These are phyloP conservation scores for Raphanus sativus DNA, from an alignment of 345 rosid species.

Conservation along the genomic window DNA sequence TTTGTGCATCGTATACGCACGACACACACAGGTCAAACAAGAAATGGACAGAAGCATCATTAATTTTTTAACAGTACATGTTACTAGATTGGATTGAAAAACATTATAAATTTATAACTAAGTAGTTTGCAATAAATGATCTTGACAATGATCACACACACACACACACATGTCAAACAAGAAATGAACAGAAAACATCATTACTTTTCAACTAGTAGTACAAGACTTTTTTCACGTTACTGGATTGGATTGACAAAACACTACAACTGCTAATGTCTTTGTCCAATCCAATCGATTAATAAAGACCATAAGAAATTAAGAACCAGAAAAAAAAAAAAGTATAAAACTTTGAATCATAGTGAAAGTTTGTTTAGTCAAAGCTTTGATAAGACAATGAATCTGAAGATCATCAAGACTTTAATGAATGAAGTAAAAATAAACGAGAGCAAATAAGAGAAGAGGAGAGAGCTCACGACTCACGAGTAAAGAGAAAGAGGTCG, in stretches of 20 bases:
- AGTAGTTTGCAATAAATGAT: conserved; percentile 5
- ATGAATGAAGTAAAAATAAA: neutral
- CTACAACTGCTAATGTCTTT: neutral
- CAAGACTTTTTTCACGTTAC: neutral
- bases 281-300: neutral
- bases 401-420: conserved; percentile 19
- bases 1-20: too few species aligned
- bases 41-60: too few species aligned
- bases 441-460: conserved; percentile 7
- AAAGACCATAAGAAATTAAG: neutral
- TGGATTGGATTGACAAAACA: neutral
- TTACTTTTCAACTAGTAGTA: too few species aligned
- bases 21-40: too few species aligned
- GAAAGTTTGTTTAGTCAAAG: neutral
- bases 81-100: too few species aligned
- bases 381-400: neutral
- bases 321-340: neutral
- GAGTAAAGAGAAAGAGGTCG: conserved; percentile 90
- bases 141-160: neutral
- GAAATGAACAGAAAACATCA: neutral
- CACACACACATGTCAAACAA: neutral
- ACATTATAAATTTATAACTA: too few species aligned
- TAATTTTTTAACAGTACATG: too few species aligned
- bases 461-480: conserved; percentile 68
- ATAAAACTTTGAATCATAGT: neutral